phyloP scores from a whole-genome alignment of 495 filamentous ascomycete species.

The Lepraria neglecta region DNA sequence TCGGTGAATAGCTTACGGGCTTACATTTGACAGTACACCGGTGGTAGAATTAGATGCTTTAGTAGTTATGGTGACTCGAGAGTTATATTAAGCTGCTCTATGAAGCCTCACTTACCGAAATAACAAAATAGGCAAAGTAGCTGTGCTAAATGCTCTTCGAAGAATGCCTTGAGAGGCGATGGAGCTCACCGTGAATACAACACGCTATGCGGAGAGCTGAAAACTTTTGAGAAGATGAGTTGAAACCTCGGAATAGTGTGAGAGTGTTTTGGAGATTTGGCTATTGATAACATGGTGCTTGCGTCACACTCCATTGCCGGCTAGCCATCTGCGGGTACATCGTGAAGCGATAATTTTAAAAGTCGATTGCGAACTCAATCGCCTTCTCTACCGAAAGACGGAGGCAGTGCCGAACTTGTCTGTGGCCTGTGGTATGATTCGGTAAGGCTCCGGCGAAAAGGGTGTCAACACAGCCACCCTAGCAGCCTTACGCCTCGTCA shows the following conservation, averaged over 20 bases:
- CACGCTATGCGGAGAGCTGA: background rate
- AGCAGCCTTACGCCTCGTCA: background rate
- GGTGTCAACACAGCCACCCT: background rate
- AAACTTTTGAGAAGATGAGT: background rate
- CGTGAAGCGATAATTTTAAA: conserved; percentile 3
- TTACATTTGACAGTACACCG: background rate
- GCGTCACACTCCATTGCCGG: background rate
- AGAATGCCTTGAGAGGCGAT: background rate
- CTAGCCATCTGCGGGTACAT: conserved; percentile 1
- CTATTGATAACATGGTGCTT: background rate
- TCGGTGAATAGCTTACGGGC: background rate
- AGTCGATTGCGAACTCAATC: background rate
- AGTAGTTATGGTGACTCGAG: background rate
- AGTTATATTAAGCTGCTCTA: background rate
- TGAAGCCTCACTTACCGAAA: conserved; percentile 5
- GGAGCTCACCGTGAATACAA: background rate
- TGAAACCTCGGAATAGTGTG: too few species aligned
- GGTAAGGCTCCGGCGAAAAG: background rate
- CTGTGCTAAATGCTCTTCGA: background rate
- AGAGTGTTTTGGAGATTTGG: background rate
- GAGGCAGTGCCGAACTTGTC: background rate
- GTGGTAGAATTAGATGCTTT: background rate
- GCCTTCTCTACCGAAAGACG: background rate
- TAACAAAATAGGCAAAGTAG: background rate
- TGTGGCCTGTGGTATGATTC: background rate